Percentiles rank a stretch among this genome's conserved stretches.
These are phyloP conservation scores for Botrytis aclada DNA, from an alignment of 2,329 filamentous ascomycete genomes.

Conservation along the genomic window DNA sequence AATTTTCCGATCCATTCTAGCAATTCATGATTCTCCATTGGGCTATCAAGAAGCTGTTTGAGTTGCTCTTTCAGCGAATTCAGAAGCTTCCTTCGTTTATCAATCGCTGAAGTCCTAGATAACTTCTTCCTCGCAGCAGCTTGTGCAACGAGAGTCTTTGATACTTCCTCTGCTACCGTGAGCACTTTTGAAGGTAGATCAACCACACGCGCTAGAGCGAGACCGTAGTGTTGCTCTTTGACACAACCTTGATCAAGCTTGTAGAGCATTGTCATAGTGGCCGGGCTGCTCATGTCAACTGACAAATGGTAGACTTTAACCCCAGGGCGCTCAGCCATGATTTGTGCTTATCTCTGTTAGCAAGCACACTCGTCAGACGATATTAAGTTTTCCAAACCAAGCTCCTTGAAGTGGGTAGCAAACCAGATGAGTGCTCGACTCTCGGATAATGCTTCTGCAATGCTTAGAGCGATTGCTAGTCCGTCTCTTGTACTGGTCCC, in stretches of 20 bases:
- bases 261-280: constrained; percentile 83
- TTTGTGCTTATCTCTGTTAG: constrained; percentile 51
- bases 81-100: constrained; percentile 68
- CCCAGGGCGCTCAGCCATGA: constrained; percentile 70
- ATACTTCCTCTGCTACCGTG: constrained; percentile 63
- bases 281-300: constrained; percentile 58
- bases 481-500: constrained; percentile 89
- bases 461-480: constrained; percentile 81
- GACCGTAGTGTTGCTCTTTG: constrained; percentile 73
- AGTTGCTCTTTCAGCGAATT: constrained; percentile 71
- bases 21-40: constrained; percentile 62
- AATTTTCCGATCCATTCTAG: constrained; percentile 61
- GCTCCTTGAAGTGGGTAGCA: constrained; percentile 84
- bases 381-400: constrained; percentile 46
- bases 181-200: constrained; percentile 68
- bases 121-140: constrained; percentile 56
- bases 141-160: constrained; percentile 57
- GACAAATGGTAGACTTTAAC: constrained; percentile 81
- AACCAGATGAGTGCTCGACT: constrained; percentile 84
- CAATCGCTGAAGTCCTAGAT: constrained; percentile 56
- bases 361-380: background rate
- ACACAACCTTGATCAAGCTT: constrained; percentile 71
- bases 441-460: constrained; percentile 82
- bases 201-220: constrained; percentile 73
- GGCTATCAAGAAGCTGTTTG: constrained; percentile 61